Base-by-base conservation (phyloP, 306 rosid genomes). In the Prinsepia uniflora region DNA sequence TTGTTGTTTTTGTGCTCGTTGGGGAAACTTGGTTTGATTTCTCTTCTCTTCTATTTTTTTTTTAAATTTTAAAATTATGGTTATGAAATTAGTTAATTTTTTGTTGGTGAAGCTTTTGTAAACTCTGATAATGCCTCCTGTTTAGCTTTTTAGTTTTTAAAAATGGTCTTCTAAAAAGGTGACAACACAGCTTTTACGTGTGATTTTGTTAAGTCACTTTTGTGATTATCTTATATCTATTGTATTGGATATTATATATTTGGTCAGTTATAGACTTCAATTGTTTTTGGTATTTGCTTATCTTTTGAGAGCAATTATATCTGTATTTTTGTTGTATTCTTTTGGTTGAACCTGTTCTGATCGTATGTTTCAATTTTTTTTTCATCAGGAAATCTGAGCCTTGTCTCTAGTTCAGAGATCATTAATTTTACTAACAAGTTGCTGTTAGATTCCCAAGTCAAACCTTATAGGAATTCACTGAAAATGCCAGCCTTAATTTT, bases 401-500 rank as follows among this genome's bases (percentile, higher is more conserved):
- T 88, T 77, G 88, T 84, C 55, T 78, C 91, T 19, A 85, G 86
- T 17, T 40, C 82, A 8, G 93, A 95, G 70, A 72, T 84, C 0
- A 67, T 82, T 75, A 74, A 84, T 76, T 82, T 76, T 66, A 77
- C 96, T 3, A 77, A 84, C 81, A 88, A 89, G 80, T 78, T 95
- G 68, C 90, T 95, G 44, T 79, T 82, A 39, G 92, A 91, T 56
- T 73, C 97, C 17, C 90, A 79, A 77, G 78, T 80, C 64, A 82
- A 77, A 78, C 61, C 43, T 78, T 78, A 75, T 74, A 81, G 97
- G 68, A 77, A 79, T 71, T 58, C 76, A 39, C 81, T 95, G 81
- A 89, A 88, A 85, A 95, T 95, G 99, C 99, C 99, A 12, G 86
- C 96, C 55, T 78, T 91, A 58, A 88, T 91, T 70, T 76, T 91